phyloP scores from a whole-genome alignment of 257 asterid genomes.

The Primulina tabacum region DNA sequence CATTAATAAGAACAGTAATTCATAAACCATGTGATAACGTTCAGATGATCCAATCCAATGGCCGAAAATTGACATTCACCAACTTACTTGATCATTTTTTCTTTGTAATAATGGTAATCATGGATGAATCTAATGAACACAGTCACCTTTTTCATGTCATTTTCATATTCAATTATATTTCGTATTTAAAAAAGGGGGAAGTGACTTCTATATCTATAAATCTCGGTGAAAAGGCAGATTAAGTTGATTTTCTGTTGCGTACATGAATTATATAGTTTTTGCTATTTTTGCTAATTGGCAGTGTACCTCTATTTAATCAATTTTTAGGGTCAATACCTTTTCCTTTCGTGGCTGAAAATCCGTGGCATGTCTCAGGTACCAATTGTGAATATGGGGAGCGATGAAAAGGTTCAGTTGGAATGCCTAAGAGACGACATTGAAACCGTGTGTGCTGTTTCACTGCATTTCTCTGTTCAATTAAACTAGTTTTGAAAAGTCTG shows the following conservation, averaged over 20 bases:
- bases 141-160: neutral
- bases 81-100: neutral
- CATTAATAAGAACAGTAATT: too few relatives aligned
- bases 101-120: neutral
- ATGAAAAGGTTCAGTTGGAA: constrained; percentile 72
- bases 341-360: neutral
- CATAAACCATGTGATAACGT: neutral
- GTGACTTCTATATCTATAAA: neutral
- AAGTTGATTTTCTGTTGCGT: constrained; percentile 3
- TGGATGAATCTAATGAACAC: neutral
- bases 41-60: neutral
- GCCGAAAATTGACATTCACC: neutral
- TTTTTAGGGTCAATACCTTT: constrained; percentile 8
- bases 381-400: constrained; percentile 57
- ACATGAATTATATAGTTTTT: neutral
- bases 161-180: neutral
- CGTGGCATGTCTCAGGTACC: constrained; percentile 59
- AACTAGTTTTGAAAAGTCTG: constrained; percentile 3
- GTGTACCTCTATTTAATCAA: neutral
- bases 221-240: neutral
- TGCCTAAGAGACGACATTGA: constrained; percentile 71
- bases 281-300: neutral
- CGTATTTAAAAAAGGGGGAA: neutral
- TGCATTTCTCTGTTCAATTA: constrained; percentile 18
- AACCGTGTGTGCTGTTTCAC: constrained; percentile 39